Conservation (phyloP, 805 yeast genomes). For the Clavispora vitiphila region DNA sequence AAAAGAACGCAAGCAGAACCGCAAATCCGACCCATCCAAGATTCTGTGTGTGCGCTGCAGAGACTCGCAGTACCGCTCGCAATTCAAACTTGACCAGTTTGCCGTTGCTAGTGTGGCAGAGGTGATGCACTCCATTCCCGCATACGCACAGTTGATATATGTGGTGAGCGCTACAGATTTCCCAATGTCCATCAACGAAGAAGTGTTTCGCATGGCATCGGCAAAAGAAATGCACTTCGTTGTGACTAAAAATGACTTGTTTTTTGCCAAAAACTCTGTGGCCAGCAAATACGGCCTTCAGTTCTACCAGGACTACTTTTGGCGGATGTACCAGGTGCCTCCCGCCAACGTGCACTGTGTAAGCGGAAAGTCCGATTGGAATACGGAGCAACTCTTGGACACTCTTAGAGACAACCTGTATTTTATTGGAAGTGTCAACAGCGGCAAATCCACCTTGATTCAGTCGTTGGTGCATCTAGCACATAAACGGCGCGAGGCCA, state of each 20-base stretch:
- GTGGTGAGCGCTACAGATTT: constrained; percentile 67
- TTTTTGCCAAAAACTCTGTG: constrained; percentile 29
- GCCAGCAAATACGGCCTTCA: constrained; percentile 22
- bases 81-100: constrained; percentile 27
- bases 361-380: constrained; percentile 54
- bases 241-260: constrained; percentile 41
- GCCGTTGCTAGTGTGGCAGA: constrained; percentile 19
- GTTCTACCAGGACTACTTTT: constrained; percentile 33
- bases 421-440: constrained; percentile 62
- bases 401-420: constrained; percentile 39
- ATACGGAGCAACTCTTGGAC: constrained; percentile 33
- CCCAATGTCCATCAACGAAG: constrained; percentile 52
- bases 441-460: constrained; percentile 64
- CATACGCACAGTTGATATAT: constrained; percentile 46
- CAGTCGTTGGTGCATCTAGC: constrained; percentile 36
- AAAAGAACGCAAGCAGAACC: background rate
- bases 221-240: constrained; percentile 35
- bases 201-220: constrained; percentile 29
- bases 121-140: constrained; percentile 34
- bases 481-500: constrained; percentile 3
- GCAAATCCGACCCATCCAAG: background rate
- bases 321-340: constrained; percentile 25
- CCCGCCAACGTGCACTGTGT: constrained; percentile 41
- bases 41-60: constrained; percentile 53
- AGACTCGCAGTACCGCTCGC: constrained; percentile 43